Base-by-base conservation (phyloP, 1,139 yeast genomes). In the Blastobotrys proliferans region DNA sequence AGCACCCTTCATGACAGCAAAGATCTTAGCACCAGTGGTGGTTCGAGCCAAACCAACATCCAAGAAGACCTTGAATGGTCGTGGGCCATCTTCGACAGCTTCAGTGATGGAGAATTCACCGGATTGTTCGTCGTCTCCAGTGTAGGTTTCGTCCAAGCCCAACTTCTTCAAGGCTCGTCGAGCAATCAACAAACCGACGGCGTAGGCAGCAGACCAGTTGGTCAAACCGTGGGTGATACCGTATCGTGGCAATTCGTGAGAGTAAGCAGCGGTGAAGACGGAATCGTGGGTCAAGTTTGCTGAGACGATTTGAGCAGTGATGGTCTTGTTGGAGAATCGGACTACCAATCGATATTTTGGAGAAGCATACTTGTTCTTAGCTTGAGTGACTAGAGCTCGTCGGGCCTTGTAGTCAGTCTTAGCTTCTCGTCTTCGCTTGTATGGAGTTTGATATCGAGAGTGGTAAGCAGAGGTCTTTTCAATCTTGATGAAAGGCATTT, bases 341-440 rank as follows among this genome's bases (percentile, higher is more conserved):
- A 92, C 97, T 61, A 92, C 99, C 69, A 92, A 83, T 83, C 99
- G 88, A 87, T 90, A 92, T 82, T 92, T 92, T 76, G 98, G 98
- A 69, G 96, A 73, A 84, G 82, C 84, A 94, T 92, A 92, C 83
- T 94, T 92, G 72, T 96, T 96, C 92, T 92, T 92, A 92, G 90
- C 97, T 80, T 92, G 99, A 67, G 97, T 80, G 69, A 92, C 94
- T 72, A 92, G 80, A 81, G 98, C 88, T 95, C 92, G 92, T 83
- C 99, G 92, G 75, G 94, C 97, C 83, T 90, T 92, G 95, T 90
- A 92, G 74, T 92, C 99, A 72, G 99, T 92, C 83, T 94, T 92
- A 79, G 98, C 99, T 77, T 94, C 97, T 73, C 95, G 88, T 85
- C 99, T 87, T 83, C 99, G 88, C 76, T 98, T 88, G 96, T 88